A percentile compares a stretch with the other conserved stretches of the same genome.
Evolutionary conservation across 1,284 basidiomycete species (phyloP).

Genomic region (Paramarasmius palmivorus): DNA sequence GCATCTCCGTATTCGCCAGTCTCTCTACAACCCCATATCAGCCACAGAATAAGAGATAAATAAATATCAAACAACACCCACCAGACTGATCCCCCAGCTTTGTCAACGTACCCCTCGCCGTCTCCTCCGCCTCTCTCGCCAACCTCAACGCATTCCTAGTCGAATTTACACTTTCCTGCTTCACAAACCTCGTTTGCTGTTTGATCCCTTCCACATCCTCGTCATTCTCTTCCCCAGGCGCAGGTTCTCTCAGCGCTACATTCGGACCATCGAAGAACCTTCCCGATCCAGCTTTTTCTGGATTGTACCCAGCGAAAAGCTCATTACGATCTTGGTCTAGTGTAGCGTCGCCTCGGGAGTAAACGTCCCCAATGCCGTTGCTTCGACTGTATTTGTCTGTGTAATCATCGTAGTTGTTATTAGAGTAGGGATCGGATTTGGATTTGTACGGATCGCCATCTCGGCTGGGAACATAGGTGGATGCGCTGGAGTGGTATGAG

Average conservation of each 20-base stretch:
- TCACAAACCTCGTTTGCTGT: slow-evolving; percentile 86
- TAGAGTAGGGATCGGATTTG: slow-evolving; percentile 22
- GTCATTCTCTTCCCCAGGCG: slow-evolving; percentile 82
- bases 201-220: slow-evolving; percentile 98
- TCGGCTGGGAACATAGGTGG: slow-evolving; percentile 65
- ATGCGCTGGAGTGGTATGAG: slow-evolving; percentile 53
- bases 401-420: slow-evolving; percentile 25
- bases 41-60: neutral
- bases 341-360: slow-evolving; percentile 52
- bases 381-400: slow-evolving; percentile 54
- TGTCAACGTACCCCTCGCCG: slow-evolving; percentile 82
- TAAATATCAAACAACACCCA: slow-evolving; percentile 36
- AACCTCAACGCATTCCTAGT: slow-evolving; percentile 92
- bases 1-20: slow-evolving; percentile 94
- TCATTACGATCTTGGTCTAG: slow-evolving; percentile 72
- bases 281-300: slow-evolving; percentile 55
- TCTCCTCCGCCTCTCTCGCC: slow-evolving; percentile 95
- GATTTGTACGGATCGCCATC: slow-evolving; percentile 59
- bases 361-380: slow-evolving; percentile 60
- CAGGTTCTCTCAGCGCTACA: slow-evolving; percentile 42
- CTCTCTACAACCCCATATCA: slow-evolving; percentile 52
- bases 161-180: slow-evolving; percentile 91
- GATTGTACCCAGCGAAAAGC: slow-evolving; percentile 73
- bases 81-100: slow-evolving; percentile 97
- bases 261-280: slow-evolving; percentile 67